Percentiles rank a stretch among this genome's conserved stretches.
Conservation (phyloP, 1,284 basidiomycete genomes). For the Fomitopsis betulina region DNA sequence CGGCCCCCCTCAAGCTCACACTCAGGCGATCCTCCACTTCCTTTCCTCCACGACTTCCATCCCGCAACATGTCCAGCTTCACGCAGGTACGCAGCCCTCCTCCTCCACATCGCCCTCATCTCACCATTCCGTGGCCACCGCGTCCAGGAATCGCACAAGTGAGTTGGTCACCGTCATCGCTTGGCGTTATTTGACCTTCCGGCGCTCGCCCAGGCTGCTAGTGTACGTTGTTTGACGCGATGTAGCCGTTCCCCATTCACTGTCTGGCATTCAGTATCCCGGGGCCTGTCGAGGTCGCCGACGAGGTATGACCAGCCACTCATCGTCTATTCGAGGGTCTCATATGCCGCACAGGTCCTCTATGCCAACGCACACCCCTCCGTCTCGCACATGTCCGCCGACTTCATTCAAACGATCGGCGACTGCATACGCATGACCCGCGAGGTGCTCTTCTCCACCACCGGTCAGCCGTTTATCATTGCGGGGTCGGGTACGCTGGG, state of each 20-base stretch:
- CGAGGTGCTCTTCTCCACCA: conserved; percentile 72
- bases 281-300: conserved; percentile 78
- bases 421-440: conserved; percentile 86
- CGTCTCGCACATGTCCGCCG: conserved; percentile 87
- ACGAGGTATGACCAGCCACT: conserved; percentile 51
- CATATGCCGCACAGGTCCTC: conserved; percentile 43
- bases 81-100: conserved; percentile 22
- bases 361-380: conserved; percentile 85
- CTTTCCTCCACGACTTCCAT: conserved; percentile 2
- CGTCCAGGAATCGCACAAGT: conserved; percentile 61
- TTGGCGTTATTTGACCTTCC: conserved; percentile 8
- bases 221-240: conserved; percentile 41
- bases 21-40: conserved; percentile 1
- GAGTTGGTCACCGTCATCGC: conserved; percentile 22
- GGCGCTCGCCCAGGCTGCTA: conserved; percentile 42
- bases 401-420: conserved; percentile 88
- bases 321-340: neutral
- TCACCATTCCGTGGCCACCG: conserved; percentile 2
- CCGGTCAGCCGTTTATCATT: conserved; percentile 85
- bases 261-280: conserved; percentile 50
- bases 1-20: conserved; percentile 5
- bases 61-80: conserved; percentile 27
- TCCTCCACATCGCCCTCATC: neutral
- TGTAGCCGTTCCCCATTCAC: neutral
- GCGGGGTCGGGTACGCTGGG: conserved; percentile 94